Percentiles rank a stretch among this genome's conserved stretches.
Conservation (phyloP, 108 stramenopile genomes). For the Asterionellopsis glacialis region DNA sequence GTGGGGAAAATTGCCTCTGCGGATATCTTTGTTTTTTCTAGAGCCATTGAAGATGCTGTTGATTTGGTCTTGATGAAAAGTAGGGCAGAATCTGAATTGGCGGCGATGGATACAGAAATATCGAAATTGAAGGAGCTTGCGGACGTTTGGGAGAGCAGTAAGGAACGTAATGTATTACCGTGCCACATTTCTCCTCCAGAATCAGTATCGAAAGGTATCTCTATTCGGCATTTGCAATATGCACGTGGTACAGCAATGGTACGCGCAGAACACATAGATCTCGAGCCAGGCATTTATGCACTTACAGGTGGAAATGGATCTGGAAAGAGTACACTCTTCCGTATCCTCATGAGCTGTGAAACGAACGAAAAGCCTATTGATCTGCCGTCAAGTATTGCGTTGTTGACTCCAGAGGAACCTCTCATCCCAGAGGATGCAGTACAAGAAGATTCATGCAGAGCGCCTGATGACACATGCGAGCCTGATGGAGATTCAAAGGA, state of each 20-base stretch:
- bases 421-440: constrained; percentile 36
- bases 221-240: constrained; percentile 61
- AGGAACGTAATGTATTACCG: constrained; percentile 42
- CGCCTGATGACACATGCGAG: constrained; percentile 39
- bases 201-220: constrained; percentile 11
- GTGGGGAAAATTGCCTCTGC: constrained; percentile 62
- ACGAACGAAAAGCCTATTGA: constrained; percentile 72
- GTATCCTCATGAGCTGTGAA: constrained; percentile 76
- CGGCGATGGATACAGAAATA: constrained; percentile 77
- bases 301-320: constrained; percentile 55
- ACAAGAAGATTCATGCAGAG: constrained; percentile 37
- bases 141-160: constrained; percentile 54
- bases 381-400: constrained; percentile 61
- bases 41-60: constrained; percentile 85
- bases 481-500: constrained; percentile 15
- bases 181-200: constrained; percentile 40
- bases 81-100: constrained; percentile 77
- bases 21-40: constrained; percentile 81
- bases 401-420: constrained; percentile 51
- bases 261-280: constrained; percentile 56
- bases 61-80: constrained; percentile 79
- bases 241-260: constrained; percentile 72
- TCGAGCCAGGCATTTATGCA: constrained; percentile 79
- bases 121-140: constrained; percentile 58
- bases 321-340: constrained; percentile 65